phyloP scores from a whole-genome alignment of 2,329 filamentous ascomycete species.

The Aspergillus floridensis region DNA sequence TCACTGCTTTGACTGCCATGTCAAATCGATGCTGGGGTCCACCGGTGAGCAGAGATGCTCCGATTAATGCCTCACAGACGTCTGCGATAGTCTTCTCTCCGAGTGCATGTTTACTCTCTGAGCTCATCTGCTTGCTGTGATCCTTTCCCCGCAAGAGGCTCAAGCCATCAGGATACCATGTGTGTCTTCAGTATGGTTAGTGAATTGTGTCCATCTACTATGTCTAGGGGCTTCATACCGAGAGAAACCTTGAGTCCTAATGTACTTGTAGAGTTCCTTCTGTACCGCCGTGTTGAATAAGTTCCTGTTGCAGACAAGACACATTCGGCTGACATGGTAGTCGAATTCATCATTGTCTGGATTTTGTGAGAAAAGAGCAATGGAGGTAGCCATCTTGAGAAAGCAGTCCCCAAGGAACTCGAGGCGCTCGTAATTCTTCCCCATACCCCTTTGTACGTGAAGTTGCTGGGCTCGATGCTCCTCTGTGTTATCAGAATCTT shows the following conservation, averaged over 20 bases:
- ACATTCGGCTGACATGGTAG: conserved; percentile 88
- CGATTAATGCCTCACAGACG: conserved; percentile 91
- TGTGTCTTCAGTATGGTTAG: conserved; percentile 50
- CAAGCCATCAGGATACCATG: conserved; percentile 85
- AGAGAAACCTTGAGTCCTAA: conserved; percentile 80
- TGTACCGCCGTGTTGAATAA: conserved; percentile 74
- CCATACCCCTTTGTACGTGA: conserved; percentile 81
- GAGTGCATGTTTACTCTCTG: conserved; percentile 59
- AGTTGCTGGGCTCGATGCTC: conserved; percentile 67
- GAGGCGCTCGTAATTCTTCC: conserved; percentile 88
- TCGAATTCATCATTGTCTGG: conserved; percentile 79
- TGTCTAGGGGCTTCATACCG: conserved; percentile 45
- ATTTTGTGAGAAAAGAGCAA: conserved; percentile 74
- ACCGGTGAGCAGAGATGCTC: conserved; percentile 67
- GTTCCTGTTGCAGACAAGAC: conserved; percentile 86
- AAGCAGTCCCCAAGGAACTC: conserved; percentile 94
- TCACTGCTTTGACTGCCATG: conserved; percentile 58
- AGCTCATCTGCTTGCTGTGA: conserved; percentile 47
- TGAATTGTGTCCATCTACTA: neutral
- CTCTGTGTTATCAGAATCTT: conserved; percentile 81
- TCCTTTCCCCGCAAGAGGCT: conserved; percentile 71
- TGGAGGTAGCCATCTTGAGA: conserved; percentile 91
- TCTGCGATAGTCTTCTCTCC: conserved; percentile 90
- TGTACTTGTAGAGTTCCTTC: conserved; percentile 65
- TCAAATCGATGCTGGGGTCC: conserved; percentile 54